Conservation (phyloP, 306 rosid species). For the Vicia villosa region DNA sequence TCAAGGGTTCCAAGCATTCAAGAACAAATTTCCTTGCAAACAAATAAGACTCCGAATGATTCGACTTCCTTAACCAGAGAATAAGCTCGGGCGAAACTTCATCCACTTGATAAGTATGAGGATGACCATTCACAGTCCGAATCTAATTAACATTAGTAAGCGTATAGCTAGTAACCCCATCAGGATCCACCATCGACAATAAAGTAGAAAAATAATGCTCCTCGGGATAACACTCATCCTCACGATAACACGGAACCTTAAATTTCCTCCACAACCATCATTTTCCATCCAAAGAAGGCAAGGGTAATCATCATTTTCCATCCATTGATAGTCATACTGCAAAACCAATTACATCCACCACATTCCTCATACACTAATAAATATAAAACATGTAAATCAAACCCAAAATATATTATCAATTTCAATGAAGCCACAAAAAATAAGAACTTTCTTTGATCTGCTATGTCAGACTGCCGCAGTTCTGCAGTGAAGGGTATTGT, state of each 20-base stretch:
- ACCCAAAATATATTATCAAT: too few species aligned
- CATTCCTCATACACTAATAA: too few species aligned
- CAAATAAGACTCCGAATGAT: constrained; percentile 72
- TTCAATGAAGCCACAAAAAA: too few species aligned
- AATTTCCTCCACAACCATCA: constrained; percentile 89
- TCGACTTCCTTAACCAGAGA: constrained; percentile 53
- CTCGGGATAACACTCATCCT: constrained; percentile 82
- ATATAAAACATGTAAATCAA: too few species aligned
- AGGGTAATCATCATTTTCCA: too few species aligned
- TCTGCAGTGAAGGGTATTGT: too few species aligned
- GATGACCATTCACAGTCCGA: constrained; percentile 81
- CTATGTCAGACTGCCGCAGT: too few species aligned
- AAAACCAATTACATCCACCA: too few species aligned
- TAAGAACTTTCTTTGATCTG: too few species aligned
- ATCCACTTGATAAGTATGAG: constrained; percentile 59
- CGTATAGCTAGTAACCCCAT: constrained; percentile 78
- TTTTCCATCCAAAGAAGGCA: too few species aligned
- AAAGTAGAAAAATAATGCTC: constrained; percentile 94
- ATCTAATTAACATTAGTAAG: constrained; percentile 89
- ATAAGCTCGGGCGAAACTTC: constrained; percentile 69
- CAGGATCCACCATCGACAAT: constrained; percentile 75
- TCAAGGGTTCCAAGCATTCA: constrained; percentile 74
- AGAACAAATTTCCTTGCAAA: constrained; percentile 86
- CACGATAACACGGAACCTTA: constrained; percentile 65
- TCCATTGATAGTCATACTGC: too few species aligned